Evolutionary conservation across 768 basidiomycete species (phyloP).

Genomic region (Pisolithus microcarpus): DNA sequence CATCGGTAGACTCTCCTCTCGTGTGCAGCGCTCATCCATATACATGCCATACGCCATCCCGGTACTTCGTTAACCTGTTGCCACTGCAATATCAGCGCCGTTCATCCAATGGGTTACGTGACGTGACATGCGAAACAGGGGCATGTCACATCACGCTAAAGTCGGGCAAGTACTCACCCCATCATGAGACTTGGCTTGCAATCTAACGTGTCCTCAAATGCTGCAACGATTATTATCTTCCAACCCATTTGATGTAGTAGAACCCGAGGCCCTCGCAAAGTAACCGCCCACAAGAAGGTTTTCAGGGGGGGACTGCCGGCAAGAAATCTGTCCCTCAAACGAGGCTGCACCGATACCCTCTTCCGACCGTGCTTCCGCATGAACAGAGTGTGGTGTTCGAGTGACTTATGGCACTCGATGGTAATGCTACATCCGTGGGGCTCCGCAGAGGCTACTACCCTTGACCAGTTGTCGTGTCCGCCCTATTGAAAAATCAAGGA

Average conservation of each 20-base stretch:
- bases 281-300: background rate
- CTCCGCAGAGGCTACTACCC: background rate
- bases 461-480: too few species aligned
- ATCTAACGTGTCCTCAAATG: constrained; percentile 6
- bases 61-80: background rate
- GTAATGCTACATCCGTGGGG: background rate
- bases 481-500: too few species aligned
- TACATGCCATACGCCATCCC: background rate
- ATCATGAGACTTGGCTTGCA: constrained; percentile 4
- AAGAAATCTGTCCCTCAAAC: background rate
- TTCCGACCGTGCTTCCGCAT: background rate
- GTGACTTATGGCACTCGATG: constrained; percentile 9
- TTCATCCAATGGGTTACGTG: background rate
- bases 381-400: background rate
- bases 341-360: background rate
- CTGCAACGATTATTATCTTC: background rate
- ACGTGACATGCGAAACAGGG: constrained; percentile 5
- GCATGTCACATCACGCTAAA: constrained; percentile 5
- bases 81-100: background rate
- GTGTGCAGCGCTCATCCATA: background rate
- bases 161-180: constrained; percentile 8
- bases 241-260: constrained; percentile 1
- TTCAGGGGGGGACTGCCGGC: background rate
- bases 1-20: too few species aligned
- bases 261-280: background rate